Percentiles rank a stretch among this genome's conserved stretches.
Conservation (phyloP, 306 rosid genomes). For the Prinsepia uniflora region DNA sequence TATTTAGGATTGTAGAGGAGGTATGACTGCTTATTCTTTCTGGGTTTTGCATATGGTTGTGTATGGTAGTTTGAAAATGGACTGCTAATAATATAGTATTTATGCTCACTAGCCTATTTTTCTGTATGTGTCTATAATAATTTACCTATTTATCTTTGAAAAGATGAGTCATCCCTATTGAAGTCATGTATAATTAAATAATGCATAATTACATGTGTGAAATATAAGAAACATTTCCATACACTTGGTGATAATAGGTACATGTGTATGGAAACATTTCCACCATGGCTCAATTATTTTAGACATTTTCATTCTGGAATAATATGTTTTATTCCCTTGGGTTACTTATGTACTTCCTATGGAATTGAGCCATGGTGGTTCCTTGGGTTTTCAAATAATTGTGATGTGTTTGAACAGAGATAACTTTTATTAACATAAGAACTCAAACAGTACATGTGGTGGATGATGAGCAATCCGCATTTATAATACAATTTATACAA, state of each 20-base stretch:
- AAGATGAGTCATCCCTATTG: not conserved
- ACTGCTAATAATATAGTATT: not conserved
- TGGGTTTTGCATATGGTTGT: conserved; percentile 11
- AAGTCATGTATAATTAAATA: not conserved
- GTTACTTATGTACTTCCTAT: no score
- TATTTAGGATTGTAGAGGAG: conserved; percentile 97
- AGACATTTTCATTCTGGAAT: not conserved
- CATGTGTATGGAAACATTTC: no score
- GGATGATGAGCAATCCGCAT: not conserved
- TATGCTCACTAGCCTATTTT: not conserved
- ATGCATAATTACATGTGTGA: not conserved
- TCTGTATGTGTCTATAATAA: not conserved
- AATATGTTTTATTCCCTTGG: no score
- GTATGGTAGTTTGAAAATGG: not conserved
- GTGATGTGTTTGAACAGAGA: not conserved
- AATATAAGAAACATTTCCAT: not conserved
- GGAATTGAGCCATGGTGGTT: no score
- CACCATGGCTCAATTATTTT: no score
- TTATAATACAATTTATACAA: not conserved
- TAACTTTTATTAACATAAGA: no score
- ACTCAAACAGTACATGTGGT: not conserved
- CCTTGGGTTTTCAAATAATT: not conserved
- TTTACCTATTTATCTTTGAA: not conserved
- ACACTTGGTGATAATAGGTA: not conserved
- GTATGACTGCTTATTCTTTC: conserved; percentile 34